These are phyloP conservation scores for Neofusicoccum parvum DNA, from an alignment of 2,329 filamentous ascomycete genomes.

Conservation along the genomic window DNA sequence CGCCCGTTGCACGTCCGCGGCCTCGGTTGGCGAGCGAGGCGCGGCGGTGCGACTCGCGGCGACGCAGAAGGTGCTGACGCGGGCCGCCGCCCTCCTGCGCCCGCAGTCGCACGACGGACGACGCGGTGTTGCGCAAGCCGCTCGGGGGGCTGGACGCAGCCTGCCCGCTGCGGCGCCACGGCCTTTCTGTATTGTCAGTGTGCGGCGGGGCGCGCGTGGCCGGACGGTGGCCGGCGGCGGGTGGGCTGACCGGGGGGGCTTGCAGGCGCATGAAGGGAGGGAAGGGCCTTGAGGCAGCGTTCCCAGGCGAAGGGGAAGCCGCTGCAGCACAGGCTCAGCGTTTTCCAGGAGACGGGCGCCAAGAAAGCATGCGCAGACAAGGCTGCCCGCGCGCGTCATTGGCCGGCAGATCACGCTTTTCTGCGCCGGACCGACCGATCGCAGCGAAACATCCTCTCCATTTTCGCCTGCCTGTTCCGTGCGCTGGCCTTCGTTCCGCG, in stretches of 20 bases:
- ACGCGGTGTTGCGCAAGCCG: background rate
- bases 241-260: background rate
- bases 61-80: background rate
- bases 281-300: constrained; percentile 8
- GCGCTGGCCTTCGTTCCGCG: background rate
- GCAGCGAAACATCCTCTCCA: background rate
- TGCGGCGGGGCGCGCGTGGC: background rate
- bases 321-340: background rate
- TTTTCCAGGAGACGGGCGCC: background rate
- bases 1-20: background rate
- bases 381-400: constrained; percentile 11
- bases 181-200: background rate
- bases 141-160: background rate
- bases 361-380: background rate
- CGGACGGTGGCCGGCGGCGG: background rate
- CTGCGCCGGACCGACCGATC: background rate
- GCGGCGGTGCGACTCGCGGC: background rate
- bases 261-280: background rate
- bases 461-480: background rate
- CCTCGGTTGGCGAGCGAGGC: background rate
- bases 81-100: background rate
- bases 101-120: background rate
- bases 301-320: background rate
- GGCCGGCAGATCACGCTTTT: constrained; percentile 2
- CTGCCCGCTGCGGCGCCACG: background rate